Percentiles rank a stretch among this genome's conserved stretches.
phyloP scores from a whole-genome alignment of 805 yeast genomes.

The Ogataea pini region DNA sequence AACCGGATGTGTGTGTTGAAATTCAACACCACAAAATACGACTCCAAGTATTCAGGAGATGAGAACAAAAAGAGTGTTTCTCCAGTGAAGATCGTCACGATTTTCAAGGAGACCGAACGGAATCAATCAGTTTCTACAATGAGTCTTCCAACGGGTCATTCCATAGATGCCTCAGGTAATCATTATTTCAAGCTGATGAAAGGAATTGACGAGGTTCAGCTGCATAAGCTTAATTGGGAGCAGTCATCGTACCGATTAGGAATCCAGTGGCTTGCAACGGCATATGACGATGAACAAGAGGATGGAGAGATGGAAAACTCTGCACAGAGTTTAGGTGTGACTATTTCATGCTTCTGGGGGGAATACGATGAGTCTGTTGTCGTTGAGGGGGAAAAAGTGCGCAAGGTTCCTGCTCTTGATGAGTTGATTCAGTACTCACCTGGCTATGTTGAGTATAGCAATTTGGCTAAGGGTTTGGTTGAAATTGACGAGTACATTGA shows the following conservation, averaged over 20 bases:
- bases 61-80: conserved; percentile 40
- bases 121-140: conserved; percentile 6
- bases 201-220: conserved; percentile 65
- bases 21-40: conserved; percentile 53
- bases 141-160: conserved; percentile 46
- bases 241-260: conserved; percentile 56
- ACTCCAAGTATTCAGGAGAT: conserved; percentile 29
- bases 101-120: conserved; percentile 42
- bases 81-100: conserved; percentile 64
- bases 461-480: conserved; percentile 67
- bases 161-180: conserved; percentile 37
- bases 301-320: conserved; percentile 32
- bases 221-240: conserved; percentile 68
- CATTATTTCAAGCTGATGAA: conserved; percentile 49
- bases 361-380: conserved; percentile 55
- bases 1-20: conserved; percentile 64
- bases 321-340: conserved; percentile 47
- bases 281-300: conserved; percentile 44
- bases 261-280: conserved; percentile 74
- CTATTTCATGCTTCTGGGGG: conserved; percentile 75
- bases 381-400: conserved; percentile 39
- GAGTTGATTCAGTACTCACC: conserved; percentile 74
- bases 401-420: conserved; percentile 65
- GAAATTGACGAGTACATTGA: conserved; percentile 40
- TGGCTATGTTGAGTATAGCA: conserved; percentile 61